Evolutionary conservation across 257 asterid species (phyloP).

Genomic region (Ocimum tenuiflorum): DNA sequence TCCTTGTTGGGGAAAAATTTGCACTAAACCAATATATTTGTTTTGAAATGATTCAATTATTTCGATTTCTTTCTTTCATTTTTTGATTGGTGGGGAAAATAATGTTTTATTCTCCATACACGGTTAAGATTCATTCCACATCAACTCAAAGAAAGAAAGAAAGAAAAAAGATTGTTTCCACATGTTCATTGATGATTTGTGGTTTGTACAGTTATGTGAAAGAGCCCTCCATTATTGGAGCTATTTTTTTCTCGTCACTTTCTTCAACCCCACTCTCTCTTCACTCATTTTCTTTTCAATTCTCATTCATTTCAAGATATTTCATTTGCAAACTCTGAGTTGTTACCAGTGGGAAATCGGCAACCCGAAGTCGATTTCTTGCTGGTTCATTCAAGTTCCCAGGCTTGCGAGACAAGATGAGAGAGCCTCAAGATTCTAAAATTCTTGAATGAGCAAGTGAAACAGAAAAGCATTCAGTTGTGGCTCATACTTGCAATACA

Average conservation of each 20-base stretch:
- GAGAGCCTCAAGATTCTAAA: background rate
- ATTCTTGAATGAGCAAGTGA: background rate
- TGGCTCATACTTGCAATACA: conserved; percentile 15
- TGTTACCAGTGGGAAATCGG: background rate
- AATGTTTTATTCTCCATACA: conserved; percentile 14
- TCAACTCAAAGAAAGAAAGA: too few relatives aligned
- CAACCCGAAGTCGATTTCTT: too few relatives aligned
- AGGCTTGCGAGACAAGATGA: background rate
- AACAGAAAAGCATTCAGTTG: background rate
- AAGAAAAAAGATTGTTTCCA: conserved; percentile 32
- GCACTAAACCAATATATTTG: conserved; percentile 19
- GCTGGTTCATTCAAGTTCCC: background rate
- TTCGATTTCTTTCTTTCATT: background rate
- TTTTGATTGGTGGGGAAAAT: conserved; percentile 1
- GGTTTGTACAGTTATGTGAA: conserved; percentile 23
- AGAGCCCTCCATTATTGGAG: conserved; percentile 19
- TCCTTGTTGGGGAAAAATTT: conserved; percentile 14
- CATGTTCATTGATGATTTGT: conserved; percentile 7
- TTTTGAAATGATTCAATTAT: conserved; percentile 16
- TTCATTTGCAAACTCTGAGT: background rate
- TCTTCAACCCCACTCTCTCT: conserved; percentile 25
- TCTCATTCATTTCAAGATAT: background rate
- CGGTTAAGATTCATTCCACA: conserved; percentile 29
- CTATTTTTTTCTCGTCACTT: conserved; percentile 13
- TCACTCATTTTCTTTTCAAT: conserved; percentile 6